Evolutionary conservation across 768 basidiomycete species (phyloP).

Genomic region (Rhizopogon roseolus): DNA sequence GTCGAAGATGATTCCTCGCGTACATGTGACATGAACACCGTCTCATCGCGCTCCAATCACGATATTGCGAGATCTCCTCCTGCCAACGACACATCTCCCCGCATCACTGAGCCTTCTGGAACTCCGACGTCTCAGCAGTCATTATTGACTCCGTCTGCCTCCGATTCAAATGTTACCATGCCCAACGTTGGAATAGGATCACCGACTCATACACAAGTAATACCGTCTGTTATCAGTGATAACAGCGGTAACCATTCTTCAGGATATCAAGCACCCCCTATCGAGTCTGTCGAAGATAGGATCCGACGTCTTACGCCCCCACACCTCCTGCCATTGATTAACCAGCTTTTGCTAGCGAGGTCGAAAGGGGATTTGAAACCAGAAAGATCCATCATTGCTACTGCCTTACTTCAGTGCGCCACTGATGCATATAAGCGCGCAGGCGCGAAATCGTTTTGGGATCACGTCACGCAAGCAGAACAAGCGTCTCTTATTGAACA

Average conservation of each 20-base stretch:
- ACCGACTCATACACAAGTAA: neutral
- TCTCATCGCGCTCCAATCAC: neutral
- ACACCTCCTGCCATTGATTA: slow-evolving; percentile 27
- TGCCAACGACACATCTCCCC: neutral
- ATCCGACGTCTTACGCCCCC: slow-evolving; percentile 11
- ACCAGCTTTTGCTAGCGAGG: slow-evolving; percentile 16
- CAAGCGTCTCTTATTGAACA: slow-evolving; percentile 21
- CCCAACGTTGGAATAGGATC: neutral
- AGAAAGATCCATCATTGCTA: slow-evolving; percentile 33
- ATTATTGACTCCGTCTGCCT: neutral
- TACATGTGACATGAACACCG: neutral
- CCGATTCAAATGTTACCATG: neutral
- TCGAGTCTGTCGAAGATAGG: slow-evolving; percentile 5
- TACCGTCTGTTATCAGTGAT: neutral
- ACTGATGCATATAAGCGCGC: slow-evolving; percentile 18
- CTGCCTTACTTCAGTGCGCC: slow-evolving; percentile 25
- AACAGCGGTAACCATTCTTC: slow-evolving; percentile 3
- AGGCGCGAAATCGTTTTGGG: slow-evolving; percentile 22
- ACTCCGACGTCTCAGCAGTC: neutral
- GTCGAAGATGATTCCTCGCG: neutral
- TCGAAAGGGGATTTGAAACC: slow-evolving; percentile 29
- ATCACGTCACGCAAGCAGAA: slow-evolving; percentile 23
- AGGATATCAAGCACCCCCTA: neutral
- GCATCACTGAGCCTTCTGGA: neutral
- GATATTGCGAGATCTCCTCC: neutral